A percentile compares a stretch with the other conserved stretches of the same genome.
phyloP scores from a whole-genome alignment of 495 filamentous ascomycete species.

The Podospora pseudocomata region DNA sequence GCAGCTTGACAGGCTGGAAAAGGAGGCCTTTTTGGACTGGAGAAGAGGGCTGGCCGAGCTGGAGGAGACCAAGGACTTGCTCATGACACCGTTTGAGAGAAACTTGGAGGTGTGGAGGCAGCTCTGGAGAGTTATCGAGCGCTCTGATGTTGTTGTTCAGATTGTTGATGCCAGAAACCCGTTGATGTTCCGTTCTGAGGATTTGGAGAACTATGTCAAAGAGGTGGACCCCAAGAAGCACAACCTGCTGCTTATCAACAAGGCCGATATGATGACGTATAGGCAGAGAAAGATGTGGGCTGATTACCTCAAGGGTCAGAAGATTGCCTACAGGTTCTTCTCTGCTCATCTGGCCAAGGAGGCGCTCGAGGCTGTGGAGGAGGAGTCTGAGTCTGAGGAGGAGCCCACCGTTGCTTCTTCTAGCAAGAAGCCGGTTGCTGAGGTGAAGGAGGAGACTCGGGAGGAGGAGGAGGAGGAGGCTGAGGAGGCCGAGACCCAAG shows the following conservation, averaged over 20 bases:
- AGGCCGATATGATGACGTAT: conserved; percentile 97
- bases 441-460: conserved; percentile 34
- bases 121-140: conserved; percentile 96
- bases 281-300: conserved; percentile 85
- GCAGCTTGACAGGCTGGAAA: conserved; percentile 75
- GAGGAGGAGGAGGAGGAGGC: neutral
- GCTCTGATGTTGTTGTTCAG: conserved; percentile 93
- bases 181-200: conserved; percentile 87
- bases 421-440: conserved; percentile 25
- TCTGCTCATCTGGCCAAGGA: conserved; percentile 90
- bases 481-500: conserved; percentile 21
- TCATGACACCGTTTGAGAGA: conserved; percentile 98
- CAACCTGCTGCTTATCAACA: conserved; percentile 93
- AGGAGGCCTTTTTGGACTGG: conserved; percentile 81
- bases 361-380: conserved; percentile 64
- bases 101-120: conserved; percentile 99
- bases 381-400: conserved; percentile 48
- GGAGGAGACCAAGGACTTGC: conserved; percentile 84
- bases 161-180: conserved; percentile 98
- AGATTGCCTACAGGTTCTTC: conserved; percentile 91
- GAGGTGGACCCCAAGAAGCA: conserved; percentile 84
- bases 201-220: conserved; percentile 90
- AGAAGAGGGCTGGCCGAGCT: conserved; percentile 85
- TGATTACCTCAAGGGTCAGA: conserved; percentile 73
- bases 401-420: conserved; percentile 10